Base-by-base conservation (phyloP, 495 filamentous ascomycete species). In the Astrothelium macrocarpum region DNA sequence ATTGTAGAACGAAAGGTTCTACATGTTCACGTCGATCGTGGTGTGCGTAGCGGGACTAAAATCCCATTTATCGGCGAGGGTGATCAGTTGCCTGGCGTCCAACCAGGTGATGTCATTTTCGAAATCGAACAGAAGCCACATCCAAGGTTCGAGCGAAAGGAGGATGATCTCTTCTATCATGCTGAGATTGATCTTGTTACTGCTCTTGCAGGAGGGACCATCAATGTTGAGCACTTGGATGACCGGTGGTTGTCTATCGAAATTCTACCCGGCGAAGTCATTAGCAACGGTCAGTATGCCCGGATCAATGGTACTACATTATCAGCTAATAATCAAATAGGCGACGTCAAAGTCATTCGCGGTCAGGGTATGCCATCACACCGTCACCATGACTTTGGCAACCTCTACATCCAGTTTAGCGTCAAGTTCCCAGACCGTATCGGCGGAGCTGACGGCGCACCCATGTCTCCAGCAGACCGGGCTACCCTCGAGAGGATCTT, bases 71-170 rank as follows among this genome's bases (percentile, higher is more conserved):
- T 85, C 31, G 94, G 94, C 36, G 94, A 99, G 73, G 94, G 94
- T 76, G 94, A 99, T 77, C 94, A 99, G 75, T 87, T 91, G 68
- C 94, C 94, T 23, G 92, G 91, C 70, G 87, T 95, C 56, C 80
- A 92, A 64, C 87, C 95, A 25, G 94, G 95, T 60, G 95, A 97
- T 71, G 95, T 97, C 58, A 85, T 94, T 56, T 99, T 99, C 71
- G 90, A 96, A 76, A 97, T 97, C 66, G 91, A 97, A 76, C 90
- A 96, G 80, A 97, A 97, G 84, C 91, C 93, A 26, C 95, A 97
- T 77, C 67, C 87, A 29, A 85, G 94, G 61, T 99, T 99, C 81
- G 90, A 93, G 73, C 89, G 94, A 70, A 95, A 94, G 75, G 90
- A 91, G 43, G 94, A 99, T 71, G 94, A 99, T 70, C 82, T 99